phyloP scores from a whole-genome alignment of 164 flowering plant genomes.

The Echeveria elegans region DNA sequence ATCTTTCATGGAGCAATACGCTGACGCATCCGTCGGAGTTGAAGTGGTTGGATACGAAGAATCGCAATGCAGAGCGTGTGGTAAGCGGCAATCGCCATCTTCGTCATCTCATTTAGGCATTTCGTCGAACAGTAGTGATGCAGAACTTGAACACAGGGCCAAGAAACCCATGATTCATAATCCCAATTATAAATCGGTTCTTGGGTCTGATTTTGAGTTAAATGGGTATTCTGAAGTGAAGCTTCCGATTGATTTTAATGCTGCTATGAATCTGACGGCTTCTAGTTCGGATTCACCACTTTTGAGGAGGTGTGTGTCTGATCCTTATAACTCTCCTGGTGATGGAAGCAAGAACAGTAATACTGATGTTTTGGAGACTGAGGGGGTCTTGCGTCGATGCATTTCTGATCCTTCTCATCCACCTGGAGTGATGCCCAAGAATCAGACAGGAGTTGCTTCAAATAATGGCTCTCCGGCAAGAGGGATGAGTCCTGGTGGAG shows the following conservation, averaged over 20 bases:
- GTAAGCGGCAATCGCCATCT: neutral
- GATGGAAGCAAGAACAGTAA: neutral
- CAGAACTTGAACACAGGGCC: neutral
- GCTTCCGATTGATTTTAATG: neutral
- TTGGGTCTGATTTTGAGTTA: neutral
- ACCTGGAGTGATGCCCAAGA: neutral
- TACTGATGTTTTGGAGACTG: neutral
- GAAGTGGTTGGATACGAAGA: neutral
- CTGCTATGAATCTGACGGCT: neutral
- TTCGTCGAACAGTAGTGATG: neutral
- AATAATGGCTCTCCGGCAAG: neutral
- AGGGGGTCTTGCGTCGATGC: neutral
- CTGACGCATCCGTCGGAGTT: neutral
- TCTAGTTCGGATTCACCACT: neutral
- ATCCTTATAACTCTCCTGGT: neutral
- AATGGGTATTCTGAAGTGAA: neutral
- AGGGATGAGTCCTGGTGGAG: conserved; percentile 1
- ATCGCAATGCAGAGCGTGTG: neutral
- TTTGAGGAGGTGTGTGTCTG: neutral
- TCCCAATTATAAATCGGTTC: neutral
- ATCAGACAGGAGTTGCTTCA: neutral
- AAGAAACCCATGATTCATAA: neutral
- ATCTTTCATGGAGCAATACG: neutral
- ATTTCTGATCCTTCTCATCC: neutral
- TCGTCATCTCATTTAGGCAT: neutral